Conservation (phyloP, 768 basidiomycete genomes). For the Favolaschia claudopus region DNA sequence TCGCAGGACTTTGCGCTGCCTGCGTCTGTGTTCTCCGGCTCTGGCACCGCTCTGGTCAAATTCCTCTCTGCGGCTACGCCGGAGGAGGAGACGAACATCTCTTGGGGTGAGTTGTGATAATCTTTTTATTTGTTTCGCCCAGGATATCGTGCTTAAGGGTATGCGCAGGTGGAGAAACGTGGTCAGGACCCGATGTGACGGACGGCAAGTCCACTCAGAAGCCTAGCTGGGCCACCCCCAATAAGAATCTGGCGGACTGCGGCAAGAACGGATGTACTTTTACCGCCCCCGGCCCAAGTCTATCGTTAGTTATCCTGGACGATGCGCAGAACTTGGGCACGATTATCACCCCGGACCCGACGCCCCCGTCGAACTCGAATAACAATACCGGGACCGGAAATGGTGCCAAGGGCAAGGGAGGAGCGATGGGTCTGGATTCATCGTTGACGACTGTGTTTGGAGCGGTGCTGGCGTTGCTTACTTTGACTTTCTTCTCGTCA, state of each 20-base stretch:
- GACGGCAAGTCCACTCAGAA: slow-evolving; percentile 39
- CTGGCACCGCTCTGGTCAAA: slow-evolving; percentile 43
- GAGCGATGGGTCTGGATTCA: neutral
- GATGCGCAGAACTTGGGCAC: slow-evolving; percentile 3
- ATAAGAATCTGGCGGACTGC: slow-evolving; percentile 46
- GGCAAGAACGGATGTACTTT: slow-evolving; percentile 50
- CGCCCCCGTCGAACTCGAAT: neutral
- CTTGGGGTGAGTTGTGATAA: slow-evolving; percentile 49
- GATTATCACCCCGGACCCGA: neutral
- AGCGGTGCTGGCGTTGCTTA: neutral
- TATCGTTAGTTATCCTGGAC: slow-evolving; percentile 52
- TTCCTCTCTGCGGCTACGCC: slow-evolving; percentile 57
- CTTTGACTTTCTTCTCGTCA: neutral
- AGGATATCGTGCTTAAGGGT: neutral
- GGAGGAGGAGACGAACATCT: slow-evolving; percentile 59
- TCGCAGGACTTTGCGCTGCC: slow-evolving; percentile 52
- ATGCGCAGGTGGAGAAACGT: slow-evolving; percentile 52
- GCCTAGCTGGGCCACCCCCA: slow-evolving; percentile 45
- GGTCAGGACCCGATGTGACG: slow-evolving; percentile 48
- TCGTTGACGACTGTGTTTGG: neutral
- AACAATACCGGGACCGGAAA: neutral
- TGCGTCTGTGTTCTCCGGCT: slow-evolving; percentile 29
- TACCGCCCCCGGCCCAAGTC: slow-evolving; percentile 55
- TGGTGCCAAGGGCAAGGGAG: neutral
- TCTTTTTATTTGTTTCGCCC: no score